These are phyloP conservation scores for Talinum fruticosum DNA, from an alignment of 148 eudicot species.

Conservation along the genomic window DNA sequence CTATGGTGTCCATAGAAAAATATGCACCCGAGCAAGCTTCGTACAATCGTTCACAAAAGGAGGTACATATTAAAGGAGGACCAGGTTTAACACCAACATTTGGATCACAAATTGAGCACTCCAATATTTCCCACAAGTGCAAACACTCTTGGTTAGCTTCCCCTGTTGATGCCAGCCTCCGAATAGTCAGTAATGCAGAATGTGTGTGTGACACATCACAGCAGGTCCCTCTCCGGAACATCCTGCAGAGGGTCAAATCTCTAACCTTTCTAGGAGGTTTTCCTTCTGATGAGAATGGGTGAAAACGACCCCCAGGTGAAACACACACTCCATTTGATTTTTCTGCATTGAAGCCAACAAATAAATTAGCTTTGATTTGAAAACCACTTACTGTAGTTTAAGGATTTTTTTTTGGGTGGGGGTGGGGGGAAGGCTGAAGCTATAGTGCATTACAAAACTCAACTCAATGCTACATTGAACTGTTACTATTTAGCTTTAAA, in stretches of 20 bases:
- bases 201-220: slow-evolving; percentile 92
- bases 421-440: too few relatives aligned
- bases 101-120: slow-evolving; percentile 95
- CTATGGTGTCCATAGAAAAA: slow-evolving; percentile 69
- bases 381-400: not conserved
- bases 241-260: slow-evolving; percentile 84
- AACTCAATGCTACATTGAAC: too few relatives aligned
- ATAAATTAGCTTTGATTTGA: slow-evolving; percentile 7
- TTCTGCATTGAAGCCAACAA: slow-evolving; percentile 49
- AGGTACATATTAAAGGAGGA: slow-evolving; percentile 73
- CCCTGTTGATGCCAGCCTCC: slow-evolving; percentile 79
- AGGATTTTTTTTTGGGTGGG: too few relatives aligned
- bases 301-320: slow-evolving; percentile 91
- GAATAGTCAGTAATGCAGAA: slow-evolving; percentile 62
- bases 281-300: slow-evolving; percentile 68
- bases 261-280: slow-evolving; percentile 72
- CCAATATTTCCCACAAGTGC: slow-evolving; percentile 86
- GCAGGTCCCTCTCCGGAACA: slow-evolving; percentile 77
- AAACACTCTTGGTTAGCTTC: slow-evolving; percentile 88
- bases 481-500: too few relatives aligned
- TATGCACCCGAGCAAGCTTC: slow-evolving; percentile 82
- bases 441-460: too few relatives aligned
- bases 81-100: slow-evolving; percentile 74
- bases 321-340: slow-evolving; percentile 72
- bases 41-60: slow-evolving; percentile 77